Evolutionary conservation across 2,329 filamentous ascomycete genomes (phyloP), one percentile per base, ranked within the genome.

Genomic region (Dryadomyces quercus-mongolicae): DNA sequence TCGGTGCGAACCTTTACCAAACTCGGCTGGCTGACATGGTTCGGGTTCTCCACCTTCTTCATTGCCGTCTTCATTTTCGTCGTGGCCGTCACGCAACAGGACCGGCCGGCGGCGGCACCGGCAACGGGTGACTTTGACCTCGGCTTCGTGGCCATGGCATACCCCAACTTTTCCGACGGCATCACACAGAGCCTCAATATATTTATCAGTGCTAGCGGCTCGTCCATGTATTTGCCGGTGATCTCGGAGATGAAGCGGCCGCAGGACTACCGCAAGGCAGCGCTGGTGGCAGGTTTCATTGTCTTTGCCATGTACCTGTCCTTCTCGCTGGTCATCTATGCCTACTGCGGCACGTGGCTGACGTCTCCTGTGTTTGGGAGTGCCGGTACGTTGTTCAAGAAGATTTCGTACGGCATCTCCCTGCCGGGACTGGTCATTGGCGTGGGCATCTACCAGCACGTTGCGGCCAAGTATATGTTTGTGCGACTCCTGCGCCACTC

Each of bases 161-260:
- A 78, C 57, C 74, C 75, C 1, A 74, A 77, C 0, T 77, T 78
- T 55, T 68, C 74, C 0, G 77, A 75, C 74, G 0, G 77, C 43
- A 46, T 1, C 82, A 84, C 56, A 82, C 84, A 65, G 75, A 77
- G 0, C 79, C 76, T n/a, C 83, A 80, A 51, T 36, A 55, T 55
- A 0, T 76, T 74, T 0, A 79, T 78, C 2, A 85, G 83, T 62
- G 66, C 49, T 44, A 48, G 43, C 49, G 53, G 53, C 43, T 51
- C 53, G 49, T 55, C 53, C 21, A 52, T 52, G 53, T 55, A 51
- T 44, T 49, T 85, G 2, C 79, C 80, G 5, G 78, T 85, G 55
- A 84, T 85, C 52, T 78, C 75, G 0, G 82, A 85, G 67, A 85
- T 85, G 80, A 71, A 68, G 46, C 71, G 73, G 34, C 81, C 81